Evolutionary conservation across 192 early-diverging fungal species (phyloP), one percentile per base, ranked within the genome.

Genomic region (Podila verticillata): DNA sequence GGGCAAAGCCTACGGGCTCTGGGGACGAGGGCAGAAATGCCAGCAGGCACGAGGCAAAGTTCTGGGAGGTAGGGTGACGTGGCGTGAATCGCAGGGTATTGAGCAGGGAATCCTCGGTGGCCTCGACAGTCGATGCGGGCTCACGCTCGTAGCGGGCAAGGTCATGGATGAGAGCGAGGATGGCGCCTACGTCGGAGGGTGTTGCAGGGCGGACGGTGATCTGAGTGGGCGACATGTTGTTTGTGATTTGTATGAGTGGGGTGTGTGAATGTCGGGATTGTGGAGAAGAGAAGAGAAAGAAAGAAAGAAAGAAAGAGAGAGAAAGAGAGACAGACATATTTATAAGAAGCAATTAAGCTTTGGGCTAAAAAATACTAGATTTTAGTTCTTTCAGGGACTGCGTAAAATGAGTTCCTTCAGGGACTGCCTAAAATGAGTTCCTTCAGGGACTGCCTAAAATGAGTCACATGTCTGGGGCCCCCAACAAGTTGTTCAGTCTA

Each of bases 111-210:
- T 87, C 87, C 63, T 90, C 91, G 17, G 93, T 95, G 5, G 93
- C 94, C 5, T 86, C 84, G 19, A 93, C 91, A 49, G 90, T 84
- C 32, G 94, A 84, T 5, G 88, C 73, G 8, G 92, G 86, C 70
- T 93, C 92, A 30, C 58, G 62, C 70, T 97, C 96, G 68, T 92
- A 96, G 48, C 83, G 65, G 2, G 96, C 94, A 59, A 97, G 89
- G 22, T 89, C 72, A 56, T 87, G 79, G 69, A 95, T 94, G 74
- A 95, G 92, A 39, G 73, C 64, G 31, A 93, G 81, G 57, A 96
- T 92, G 29, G 89, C 73, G 7, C 87, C 84, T 35, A 89, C 86
- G 65, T 96, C 92, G 1, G 77, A 66, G 31, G 81, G 72, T 0
- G 83, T 88, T 5, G 94, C 92, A 0, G 91, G 80, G 44, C 78